Base-by-base conservation (phyloP, 305 asterid species). In the Fraxinus paxiana region DNA sequence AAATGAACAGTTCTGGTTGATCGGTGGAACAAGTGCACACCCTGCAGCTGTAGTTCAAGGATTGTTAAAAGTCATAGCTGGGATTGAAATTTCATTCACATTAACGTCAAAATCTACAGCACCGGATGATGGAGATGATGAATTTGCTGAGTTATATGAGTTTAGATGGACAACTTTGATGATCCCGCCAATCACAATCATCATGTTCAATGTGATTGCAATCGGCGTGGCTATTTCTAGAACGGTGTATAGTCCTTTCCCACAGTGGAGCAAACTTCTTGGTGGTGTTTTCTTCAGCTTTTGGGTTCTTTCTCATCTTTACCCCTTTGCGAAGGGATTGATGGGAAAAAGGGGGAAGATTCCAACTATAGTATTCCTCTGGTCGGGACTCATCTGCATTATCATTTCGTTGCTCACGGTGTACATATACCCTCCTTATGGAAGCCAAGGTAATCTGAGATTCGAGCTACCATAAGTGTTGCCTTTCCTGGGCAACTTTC, bases 1-100 rank as follows among this genome's bases (percentile, higher is more conserved):
- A 9, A 94, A 93, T 61, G 98, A 94, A 86, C 98, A 94, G 82
- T 94, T 94, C 81, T 94, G 98, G 98, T 83, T 94, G 81, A 94
- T 94, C 31, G 97, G 97, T 6, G 98, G 98, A 15, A 94, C 98
- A 2, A 94, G 97, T 77, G 97, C 98, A 1, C 98, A 94, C 38
- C 97, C 97, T 0, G 93, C 97, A 0, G 98, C 98, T 3, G 98
- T 94, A 33, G 54, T 94, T 24, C 98, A 94, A 80, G 98, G 98
- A 1, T 79, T 94, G 7, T 77, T 94, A 67, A 94, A 94, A 83
- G 98, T 94, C 13, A 87, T 92, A 6, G 98, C 97, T 10, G 98
- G 98, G 1, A 88, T 94, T 8, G 96, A 94, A 22, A 93, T 94
- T 20, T 91, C 96, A 1, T 94, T 94, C 90, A 93, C 98, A 0